Percentiles rank a stretch among this genome's conserved stretches.
Conservation (phyloP, 176 grass and related monocot species). For the Saccharum spontaneum region DNA sequence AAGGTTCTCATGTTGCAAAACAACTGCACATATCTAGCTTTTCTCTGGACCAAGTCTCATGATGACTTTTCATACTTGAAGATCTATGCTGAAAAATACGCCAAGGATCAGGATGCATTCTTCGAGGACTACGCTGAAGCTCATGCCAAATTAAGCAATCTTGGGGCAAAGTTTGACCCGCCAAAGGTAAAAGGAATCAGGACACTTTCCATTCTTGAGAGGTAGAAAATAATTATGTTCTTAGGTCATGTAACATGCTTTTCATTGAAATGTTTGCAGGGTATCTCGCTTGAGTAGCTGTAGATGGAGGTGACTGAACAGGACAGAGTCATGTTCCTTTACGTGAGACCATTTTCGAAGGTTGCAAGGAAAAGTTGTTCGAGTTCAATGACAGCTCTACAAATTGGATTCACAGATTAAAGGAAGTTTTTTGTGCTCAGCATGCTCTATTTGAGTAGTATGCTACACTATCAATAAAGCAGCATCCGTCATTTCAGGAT, state of each 20-base stretch:
- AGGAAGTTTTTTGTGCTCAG: neutral
- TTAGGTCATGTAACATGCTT: slow-evolving; percentile 16
- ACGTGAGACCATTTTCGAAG: neutral
- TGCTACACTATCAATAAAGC: slow-evolving; percentile 31
- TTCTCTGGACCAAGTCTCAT: slow-evolving; percentile 19
- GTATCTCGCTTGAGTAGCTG: slow-evolving; percentile 51
- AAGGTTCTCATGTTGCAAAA: slow-evolving; percentile 9
- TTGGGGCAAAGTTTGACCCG: slow-evolving; percentile 83
- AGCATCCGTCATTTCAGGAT: neutral
- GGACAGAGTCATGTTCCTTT: neutral
- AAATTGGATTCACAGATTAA: neutral
- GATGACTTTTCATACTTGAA: slow-evolving; percentile 30
- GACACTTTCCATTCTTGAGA: neutral
- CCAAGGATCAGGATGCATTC: slow-evolving; percentile 73
- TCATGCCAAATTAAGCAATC: slow-evolving; percentile 97
- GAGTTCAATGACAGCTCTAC: neutral
- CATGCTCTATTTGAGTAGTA: slow-evolving; percentile 1
- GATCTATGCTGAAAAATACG: slow-evolving; percentile 88
- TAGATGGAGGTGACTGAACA: neutral
- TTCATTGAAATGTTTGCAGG: slow-evolving; percentile 42
- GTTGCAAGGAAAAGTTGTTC: neutral
- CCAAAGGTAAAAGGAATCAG: slow-evolving; percentile 52
- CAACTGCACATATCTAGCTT: neutral
- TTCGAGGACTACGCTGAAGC: slow-evolving; percentile 89
- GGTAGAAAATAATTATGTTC: slow-evolving; percentile 1